A percentile compares a stretch with the other conserved stretches of the same genome.
These are phyloP conservation scores for Starmerella bombi DNA, from an alignment of 805 yeast species.

Conservation along the genomic window DNA sequence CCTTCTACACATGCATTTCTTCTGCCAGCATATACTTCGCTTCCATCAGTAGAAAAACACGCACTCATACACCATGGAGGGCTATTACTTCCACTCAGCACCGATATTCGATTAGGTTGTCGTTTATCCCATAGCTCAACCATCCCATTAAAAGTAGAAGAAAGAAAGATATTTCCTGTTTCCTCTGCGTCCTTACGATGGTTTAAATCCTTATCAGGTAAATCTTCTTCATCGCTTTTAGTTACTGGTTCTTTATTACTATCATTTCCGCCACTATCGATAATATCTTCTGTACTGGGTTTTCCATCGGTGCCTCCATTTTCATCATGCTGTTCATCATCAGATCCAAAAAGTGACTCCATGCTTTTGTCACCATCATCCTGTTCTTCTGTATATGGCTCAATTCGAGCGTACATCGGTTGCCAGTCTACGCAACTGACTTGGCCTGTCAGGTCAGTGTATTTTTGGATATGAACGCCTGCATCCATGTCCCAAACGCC, in stretches of 20 bases:
- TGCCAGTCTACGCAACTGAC: constrained; percentile 57
- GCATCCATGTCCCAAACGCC: constrained; percentile 76
- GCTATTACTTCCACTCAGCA: constrained; percentile 45
- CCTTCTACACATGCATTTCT: constrained; percentile 75
- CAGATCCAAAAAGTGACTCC: constrained; percentile 49
- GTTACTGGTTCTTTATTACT: constrained; percentile 29
- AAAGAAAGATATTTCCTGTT: constrained; percentile 39
- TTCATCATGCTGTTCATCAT: constrained; percentile 30
- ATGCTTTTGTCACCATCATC: constrained; percentile 24
- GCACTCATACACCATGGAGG: constrained; percentile 91
- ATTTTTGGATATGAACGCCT: constrained; percentile 42
- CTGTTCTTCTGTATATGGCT: constrained; percentile 11
- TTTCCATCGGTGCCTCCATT: constrained; percentile 19
- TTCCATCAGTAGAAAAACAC: constrained; percentile 79
- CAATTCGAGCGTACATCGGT: constrained; percentile 24
- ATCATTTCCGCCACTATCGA: constrained; percentile 24
- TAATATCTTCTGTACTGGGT: constrained; percentile 18
- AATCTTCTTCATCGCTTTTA: constrained; percentile 6
- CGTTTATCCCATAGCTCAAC: constrained; percentile 75
- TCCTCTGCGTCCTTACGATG: background rate
- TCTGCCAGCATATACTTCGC: constrained; percentile 67
- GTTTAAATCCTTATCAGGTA: constrained; percentile 2
- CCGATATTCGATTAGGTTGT: constrained; percentile 32
- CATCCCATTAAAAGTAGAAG: constrained; percentile 74
- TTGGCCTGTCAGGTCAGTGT: constrained; percentile 57